phyloP scores from a whole-genome alignment of 768 basidiomycete species.

The Rhodosporidiobolus odoratus region DNA sequence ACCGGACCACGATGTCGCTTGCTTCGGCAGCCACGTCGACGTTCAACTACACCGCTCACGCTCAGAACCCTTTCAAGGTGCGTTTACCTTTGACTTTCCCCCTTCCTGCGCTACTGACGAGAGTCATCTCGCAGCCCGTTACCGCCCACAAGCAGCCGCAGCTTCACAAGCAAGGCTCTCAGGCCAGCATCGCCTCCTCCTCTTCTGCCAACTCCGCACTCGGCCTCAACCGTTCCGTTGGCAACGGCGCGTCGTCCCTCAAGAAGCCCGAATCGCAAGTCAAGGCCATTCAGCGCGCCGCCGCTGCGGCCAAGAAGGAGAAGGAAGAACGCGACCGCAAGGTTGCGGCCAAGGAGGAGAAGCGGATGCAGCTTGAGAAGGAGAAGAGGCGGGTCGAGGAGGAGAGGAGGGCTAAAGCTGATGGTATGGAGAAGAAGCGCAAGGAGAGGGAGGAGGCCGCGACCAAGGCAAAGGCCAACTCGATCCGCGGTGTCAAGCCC shows the following conservation, averaged over 20 bases:
- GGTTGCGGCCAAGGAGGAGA: conserved; percentile 67
- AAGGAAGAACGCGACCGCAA: conserved; percentile 83
- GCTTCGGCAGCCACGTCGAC: conserved; percentile 8
- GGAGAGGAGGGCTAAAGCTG: conserved; percentile 61
- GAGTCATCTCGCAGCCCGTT: conserved; percentile 12
- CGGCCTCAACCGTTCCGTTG: conserved; percentile 46
- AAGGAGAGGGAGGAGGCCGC: conserved; percentile 34
- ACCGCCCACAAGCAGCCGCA: conserved; percentile 14
- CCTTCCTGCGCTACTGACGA: not conserved
- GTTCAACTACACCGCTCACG: conserved; percentile 13
- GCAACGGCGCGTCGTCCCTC: conserved; percentile 61
- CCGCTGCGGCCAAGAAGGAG: conserved; percentile 85
- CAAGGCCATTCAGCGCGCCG: conserved; percentile 75
- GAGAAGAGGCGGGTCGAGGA: conserved; percentile 70
- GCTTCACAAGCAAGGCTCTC: not conserved
- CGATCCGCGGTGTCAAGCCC: conserved; percentile 15
- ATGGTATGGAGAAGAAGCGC: conserved; percentile 46
- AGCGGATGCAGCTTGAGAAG: conserved; percentile 63
- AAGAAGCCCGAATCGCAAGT: conserved; percentile 72
- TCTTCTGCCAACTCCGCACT: conserved; percentile 58
- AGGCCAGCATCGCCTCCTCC: conserved; percentile 56
- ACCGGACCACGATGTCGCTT: conserved; percentile 18
- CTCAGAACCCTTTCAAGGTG: conserved; percentile 26
- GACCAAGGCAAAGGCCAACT: conserved; percentile 19
- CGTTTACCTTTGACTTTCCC: not conserved